Conservation (phyloP, 2,329 filamentous ascomycete genomes). For the Chrysoporthe puriensis region DNA sequence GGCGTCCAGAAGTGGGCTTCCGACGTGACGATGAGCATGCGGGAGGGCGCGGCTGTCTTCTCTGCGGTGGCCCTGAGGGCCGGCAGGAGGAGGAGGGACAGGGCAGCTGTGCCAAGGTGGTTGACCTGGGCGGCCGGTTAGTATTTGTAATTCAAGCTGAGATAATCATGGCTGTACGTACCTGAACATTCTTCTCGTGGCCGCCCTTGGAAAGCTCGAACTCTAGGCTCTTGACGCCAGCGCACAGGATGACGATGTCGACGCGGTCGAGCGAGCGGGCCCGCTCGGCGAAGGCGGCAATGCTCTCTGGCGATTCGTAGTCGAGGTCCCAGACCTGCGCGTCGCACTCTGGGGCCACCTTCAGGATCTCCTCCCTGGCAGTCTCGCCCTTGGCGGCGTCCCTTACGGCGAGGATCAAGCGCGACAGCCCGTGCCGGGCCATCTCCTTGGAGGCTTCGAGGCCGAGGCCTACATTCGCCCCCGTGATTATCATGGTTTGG, state of each 20-base stretch:
- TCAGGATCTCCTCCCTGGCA: slow-evolving; percentile 37
- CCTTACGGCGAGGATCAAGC: slow-evolving; percentile 53
- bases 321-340: slow-evolving; percentile 57
- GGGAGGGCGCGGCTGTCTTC: neutral
- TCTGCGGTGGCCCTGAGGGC: neutral
- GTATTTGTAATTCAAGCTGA: neutral
- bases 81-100: slow-evolving; percentile 2
- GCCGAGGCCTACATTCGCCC: neutral
- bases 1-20: slow-evolving; percentile 5
- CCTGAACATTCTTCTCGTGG: slow-evolving; percentile 3
- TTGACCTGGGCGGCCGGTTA: neutral
- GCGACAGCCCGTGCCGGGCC: slow-evolving; percentile 40
- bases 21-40: slow-evolving; percentile 1
- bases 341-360: slow-evolving; percentile 38
- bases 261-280: slow-evolving; percentile 42
- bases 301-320: slow-evolving; percentile 49
- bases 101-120: slow-evolving; percentile 2
- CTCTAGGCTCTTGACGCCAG: slow-evolving; percentile 39
- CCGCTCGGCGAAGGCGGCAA: slow-evolving; percentile 45
- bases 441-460: slow-evolving; percentile 2
- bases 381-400: slow-evolving; percentile 46
- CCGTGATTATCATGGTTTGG: slow-evolving; percentile 2
- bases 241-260: slow-evolving; percentile 52
- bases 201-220: slow-evolving; percentile 25
- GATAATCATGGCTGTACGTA: neutral